Conservation (phyloP, 2,329 filamentous ascomycete genomes). For the Exophiala spinifera region DNA sequence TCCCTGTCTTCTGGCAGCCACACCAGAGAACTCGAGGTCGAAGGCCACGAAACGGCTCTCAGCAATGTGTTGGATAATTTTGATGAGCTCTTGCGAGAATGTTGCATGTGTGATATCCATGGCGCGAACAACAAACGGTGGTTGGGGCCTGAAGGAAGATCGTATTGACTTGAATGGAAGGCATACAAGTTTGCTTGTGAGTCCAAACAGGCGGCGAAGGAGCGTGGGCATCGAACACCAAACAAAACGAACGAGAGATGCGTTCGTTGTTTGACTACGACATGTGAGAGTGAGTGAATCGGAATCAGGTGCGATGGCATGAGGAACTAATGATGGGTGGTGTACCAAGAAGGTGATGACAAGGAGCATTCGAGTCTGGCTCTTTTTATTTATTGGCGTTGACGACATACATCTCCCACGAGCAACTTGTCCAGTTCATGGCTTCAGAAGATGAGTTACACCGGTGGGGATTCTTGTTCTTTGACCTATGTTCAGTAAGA, state of each 20-base stretch:
- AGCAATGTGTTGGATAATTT: slow-evolving; percentile 57
- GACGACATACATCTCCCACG: too few species aligned
- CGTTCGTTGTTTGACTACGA: too few species aligned
- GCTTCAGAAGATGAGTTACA: neutral
- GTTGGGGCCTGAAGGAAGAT: slow-evolving; percentile 2
- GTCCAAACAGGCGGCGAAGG: slow-evolving; percentile 14
- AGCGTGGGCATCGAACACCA: slow-evolving; percentile 9
- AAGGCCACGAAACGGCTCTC: slow-evolving; percentile 61
- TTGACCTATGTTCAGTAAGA: too few species aligned
- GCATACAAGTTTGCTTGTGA: slow-evolving; percentile 15
- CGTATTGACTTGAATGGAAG: slow-evolving; percentile 12
- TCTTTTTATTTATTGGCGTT: too few species aligned
- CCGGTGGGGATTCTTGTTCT: too few species aligned
- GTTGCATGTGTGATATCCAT: slow-evolving; percentile 28
- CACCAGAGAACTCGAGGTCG: slow-evolving; percentile 66
- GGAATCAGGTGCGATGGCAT: neutral
- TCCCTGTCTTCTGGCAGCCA: slow-evolving; percentile 39
- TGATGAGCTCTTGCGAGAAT: slow-evolving; percentile 29
- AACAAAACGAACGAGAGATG: neutral
- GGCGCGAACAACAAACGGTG: slow-evolving; percentile 3
- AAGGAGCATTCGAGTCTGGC: too few species aligned
- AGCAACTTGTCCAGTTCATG: neutral
- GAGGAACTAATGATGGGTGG: neutral
- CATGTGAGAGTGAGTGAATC: neutral
- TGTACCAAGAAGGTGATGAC: too few species aligned